A percentile compares a stretch with the other conserved stretches of the same genome.
Evolutionary conservation across 768 basidiomycete species (phyloP).

Genomic region (Termitomyces titanicus): DNA sequence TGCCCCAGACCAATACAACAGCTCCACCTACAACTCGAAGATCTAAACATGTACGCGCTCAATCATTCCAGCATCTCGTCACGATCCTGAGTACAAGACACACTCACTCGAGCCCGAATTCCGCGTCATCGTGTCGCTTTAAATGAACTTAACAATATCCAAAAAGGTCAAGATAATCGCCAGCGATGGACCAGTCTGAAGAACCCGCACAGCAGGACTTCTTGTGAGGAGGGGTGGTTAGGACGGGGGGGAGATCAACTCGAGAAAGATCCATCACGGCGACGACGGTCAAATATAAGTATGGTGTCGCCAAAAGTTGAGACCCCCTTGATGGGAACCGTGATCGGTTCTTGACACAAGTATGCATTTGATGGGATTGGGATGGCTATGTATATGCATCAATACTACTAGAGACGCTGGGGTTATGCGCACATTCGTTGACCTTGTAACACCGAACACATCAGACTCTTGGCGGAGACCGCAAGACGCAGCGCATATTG

Average conservation of each 20-base stretch:
- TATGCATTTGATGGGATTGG: too few species aligned
- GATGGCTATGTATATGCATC: too few species aligned
- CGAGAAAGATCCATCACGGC: slow-evolving; percentile 8
- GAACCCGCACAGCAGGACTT: slow-evolving; percentile 23
- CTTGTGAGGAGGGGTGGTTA: slow-evolving; percentile 6
- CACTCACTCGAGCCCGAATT: slow-evolving; percentile 9
- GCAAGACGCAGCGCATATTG: background rate
- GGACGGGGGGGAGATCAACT: slow-evolving; percentile 22
- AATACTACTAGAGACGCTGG: too few species aligned
- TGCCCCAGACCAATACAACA: slow-evolving; percentile 9
- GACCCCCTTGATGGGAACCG: slow-evolving; percentile 3
- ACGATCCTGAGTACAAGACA: background rate
- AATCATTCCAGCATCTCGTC: background rate
- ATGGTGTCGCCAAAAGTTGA: background rate
- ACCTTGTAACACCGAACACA: background rate
- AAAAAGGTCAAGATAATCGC: slow-evolving; percentile 11
- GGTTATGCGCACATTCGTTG: too few species aligned
- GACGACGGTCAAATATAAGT: background rate
- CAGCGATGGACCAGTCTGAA: slow-evolving; percentile 12
- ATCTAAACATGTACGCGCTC: slow-evolving; percentile 1
- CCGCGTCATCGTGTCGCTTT: slow-evolving; percentile 9
- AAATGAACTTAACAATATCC: slow-evolving; percentile 3
- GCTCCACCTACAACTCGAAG: slow-evolving; percentile 12
- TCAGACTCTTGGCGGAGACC: too few species aligned
- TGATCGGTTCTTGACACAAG: slow-evolving; percentile 2